Base-by-base conservation (phyloP, 2,329 filamentous ascomycete species). In the Zalaria sp. region DNA sequence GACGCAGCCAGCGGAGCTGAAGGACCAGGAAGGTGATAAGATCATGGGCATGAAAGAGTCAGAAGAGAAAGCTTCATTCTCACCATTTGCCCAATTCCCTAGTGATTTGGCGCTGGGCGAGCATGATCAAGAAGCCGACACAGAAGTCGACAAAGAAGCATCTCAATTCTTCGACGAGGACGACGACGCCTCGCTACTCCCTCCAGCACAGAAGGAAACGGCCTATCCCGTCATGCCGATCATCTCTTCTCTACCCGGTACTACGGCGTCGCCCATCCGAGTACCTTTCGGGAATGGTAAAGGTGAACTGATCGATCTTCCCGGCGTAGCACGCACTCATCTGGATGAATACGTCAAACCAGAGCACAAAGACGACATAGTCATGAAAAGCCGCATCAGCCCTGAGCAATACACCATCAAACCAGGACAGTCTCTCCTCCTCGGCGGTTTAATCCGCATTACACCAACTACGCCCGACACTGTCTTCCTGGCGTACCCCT, bases 221-320 rank as follows among this genome's bases (percentile, higher is more conserved):
- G 71, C 80, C 39, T 96, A 80, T 53, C 89, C 89, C 4, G 67
- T 77, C 10, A 88, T 96, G 73, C 89, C 89, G 1, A 64, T 93
- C 7, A 82, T 94, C 2, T 94, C 87, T 1, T 74, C 83, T 4
- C 70, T 95, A 3, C 85, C 91, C 0, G 91, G 93, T 6, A 98
- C 91, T 0, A 98, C 91, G 1, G 91, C 88, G 2, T 93, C 87
- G 0, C 91, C 91, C 0, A 96, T 98, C 51, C 81, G 91, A 27
- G 77, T 96, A 11, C 86, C 87, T 1, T 98, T 91, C 56, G 88
- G 88, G 37, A 77, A 77, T 45, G 82, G 83, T 25, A 82, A 77
- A 53, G 91, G 91, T 43, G 93, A 98, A 59, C 70, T 98, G 29
- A 85, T 98, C 52, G 91, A 98, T 57, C 71, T 98, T 9, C 91